Conservation (phyloP, 2,329 filamentous ascomycete genomes). For the Cladosporium austrohemisphaericum region DNA sequence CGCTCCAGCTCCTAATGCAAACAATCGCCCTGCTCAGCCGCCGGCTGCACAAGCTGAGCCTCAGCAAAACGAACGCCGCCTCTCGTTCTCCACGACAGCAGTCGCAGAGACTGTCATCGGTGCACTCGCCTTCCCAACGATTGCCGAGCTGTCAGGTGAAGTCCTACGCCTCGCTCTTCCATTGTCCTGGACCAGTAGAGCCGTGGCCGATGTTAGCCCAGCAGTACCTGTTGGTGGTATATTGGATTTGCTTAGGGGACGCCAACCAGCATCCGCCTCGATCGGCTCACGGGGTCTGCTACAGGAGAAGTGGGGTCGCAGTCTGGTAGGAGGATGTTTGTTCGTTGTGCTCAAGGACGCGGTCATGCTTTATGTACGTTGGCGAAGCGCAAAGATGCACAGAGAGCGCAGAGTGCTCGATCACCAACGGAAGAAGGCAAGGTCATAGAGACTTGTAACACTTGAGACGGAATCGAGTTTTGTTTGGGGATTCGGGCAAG, state of each 20-base stretch:
- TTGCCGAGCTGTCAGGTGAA: conserved; percentile 76
- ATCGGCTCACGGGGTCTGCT: conserved; percentile 59
- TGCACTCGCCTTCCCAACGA: conserved; percentile 73
- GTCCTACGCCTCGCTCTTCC: conserved; percentile 67
- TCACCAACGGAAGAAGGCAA: conserved; percentile 29
- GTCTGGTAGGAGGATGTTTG: conserved; percentile 79
- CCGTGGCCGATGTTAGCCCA: no score
- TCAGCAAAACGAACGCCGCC: conserved; percentile 34
- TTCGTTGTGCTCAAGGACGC: conserved; percentile 80
- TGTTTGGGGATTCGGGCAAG: no score
- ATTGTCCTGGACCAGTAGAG: conserved; percentile 52
- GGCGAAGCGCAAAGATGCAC: conserved; percentile 49
- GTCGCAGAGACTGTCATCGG: conserved; percentile 61
- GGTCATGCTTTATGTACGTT: conserved; percentile 56
- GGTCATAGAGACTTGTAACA: no score
- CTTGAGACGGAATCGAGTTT: no score
- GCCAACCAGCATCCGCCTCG: no score
- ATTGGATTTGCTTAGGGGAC: not conserved
- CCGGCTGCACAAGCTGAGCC: conserved; percentile 21
- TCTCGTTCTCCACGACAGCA: conserved; percentile 52
- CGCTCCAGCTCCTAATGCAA: conserved; percentile 17
- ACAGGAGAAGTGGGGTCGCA: conserved; percentile 83
- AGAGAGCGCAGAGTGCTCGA: conserved; percentile 44
- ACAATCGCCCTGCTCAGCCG: conserved; percentile 19
- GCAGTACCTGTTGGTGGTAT: not conserved